These are phyloP conservation scores for Cryptosporidium tyzzeri DNA, from an alignment of 169 alveolate genomes.

Conservation along the genomic window DNA sequence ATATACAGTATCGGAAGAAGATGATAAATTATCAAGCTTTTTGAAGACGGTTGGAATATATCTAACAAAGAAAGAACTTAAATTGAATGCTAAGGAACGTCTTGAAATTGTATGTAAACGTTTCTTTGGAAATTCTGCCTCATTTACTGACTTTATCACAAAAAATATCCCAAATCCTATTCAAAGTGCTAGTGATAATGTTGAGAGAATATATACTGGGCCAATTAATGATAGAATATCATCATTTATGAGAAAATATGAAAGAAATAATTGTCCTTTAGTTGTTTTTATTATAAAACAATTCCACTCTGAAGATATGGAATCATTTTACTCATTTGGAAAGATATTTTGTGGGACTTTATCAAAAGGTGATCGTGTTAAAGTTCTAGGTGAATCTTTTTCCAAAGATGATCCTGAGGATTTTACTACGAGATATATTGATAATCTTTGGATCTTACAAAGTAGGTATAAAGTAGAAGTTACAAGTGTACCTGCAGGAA, in stretches of 20 bases:
- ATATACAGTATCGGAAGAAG: conserved; percentile 95
- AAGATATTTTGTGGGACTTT: conserved; percentile 97
- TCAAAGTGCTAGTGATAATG: conserved; percentile 82
- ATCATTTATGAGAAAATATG: conserved; percentile 51
- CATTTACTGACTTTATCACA: conserved; percentile 92
- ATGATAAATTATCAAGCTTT: conserved; percentile 91
- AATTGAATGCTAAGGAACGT: conserved; percentile 87
- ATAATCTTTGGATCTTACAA: conserved; percentile 92
- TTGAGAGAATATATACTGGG: conserved; percentile 81
- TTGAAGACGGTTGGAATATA: conserved; percentile 84
- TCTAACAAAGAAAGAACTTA: conserved; percentile 95
- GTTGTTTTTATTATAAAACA: conserved; percentile 91
- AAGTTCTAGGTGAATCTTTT: conserved; percentile 93
- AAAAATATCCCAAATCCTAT: conserved; percentile 86
- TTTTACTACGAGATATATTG: conserved; percentile 88
- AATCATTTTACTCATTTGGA: conserved; percentile 94
- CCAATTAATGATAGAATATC: conserved; percentile 41
- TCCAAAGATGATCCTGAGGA: conserved; percentile 98
- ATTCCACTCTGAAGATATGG: conserved; percentile 93
- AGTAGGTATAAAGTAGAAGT: conserved; percentile 94
- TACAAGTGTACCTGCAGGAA: conserved; percentile 88
- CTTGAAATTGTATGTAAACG: conserved; percentile 78
- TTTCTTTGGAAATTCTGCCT: conserved; percentile 82
- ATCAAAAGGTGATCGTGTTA: conserved; percentile 92
- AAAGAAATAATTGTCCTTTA: conserved; percentile 89